Conservation (phyloP, 768 basidiomycete species). For the Cubamyces lactineus region DNA sequence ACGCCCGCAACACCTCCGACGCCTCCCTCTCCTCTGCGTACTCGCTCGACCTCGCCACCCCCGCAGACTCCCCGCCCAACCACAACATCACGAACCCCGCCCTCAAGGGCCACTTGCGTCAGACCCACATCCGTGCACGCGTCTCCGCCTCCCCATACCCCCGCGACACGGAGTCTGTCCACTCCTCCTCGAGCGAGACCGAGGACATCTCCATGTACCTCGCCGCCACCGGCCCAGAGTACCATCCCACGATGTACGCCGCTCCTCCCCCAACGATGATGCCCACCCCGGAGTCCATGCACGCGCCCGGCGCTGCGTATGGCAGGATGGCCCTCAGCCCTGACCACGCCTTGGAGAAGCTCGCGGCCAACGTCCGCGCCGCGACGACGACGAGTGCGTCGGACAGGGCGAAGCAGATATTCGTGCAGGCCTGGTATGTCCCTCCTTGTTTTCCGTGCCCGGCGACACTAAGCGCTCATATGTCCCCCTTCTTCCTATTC, state of each 20-base stretch:
- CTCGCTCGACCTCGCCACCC: slow-evolving; percentile 47
- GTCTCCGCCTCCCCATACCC: slow-evolving; percentile 84
- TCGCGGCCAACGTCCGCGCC: slow-evolving; percentile 83
- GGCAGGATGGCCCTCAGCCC: slow-evolving; percentile 75
- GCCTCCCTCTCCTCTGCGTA: slow-evolving; percentile 48
- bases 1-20: slow-evolving; percentile 45
- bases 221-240: slow-evolving; percentile 54
- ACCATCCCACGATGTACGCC: slow-evolving; percentile 61
- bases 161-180: slow-evolving; percentile 82
- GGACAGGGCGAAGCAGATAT: slow-evolving; percentile 89
- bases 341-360: slow-evolving; percentile 82
- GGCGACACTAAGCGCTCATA: slow-evolving; percentile 18
- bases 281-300: slow-evolving; percentile 47
- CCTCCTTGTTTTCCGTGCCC: slow-evolving; percentile 12
- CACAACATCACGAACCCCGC: slow-evolving; percentile 74
- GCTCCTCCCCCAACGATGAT: slow-evolving; percentile 41
- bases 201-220: slow-evolving; percentile 85
- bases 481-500: slow-evolving; percentile 19
- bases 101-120: slow-evolving; percentile 76
- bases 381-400: slow-evolving; percentile 92
- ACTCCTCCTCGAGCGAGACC: slow-evolving; percentile 88
- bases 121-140: slow-evolving; percentile 77
- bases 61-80: slow-evolving; percentile 72
- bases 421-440: slow-evolving; percentile 88
- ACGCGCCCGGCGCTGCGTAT: slow-evolving; percentile 67